These are phyloP conservation scores for Taiozyma sp. DNA, from an alignment of 1,139 yeast species.

Conservation along the genomic window DNA sequence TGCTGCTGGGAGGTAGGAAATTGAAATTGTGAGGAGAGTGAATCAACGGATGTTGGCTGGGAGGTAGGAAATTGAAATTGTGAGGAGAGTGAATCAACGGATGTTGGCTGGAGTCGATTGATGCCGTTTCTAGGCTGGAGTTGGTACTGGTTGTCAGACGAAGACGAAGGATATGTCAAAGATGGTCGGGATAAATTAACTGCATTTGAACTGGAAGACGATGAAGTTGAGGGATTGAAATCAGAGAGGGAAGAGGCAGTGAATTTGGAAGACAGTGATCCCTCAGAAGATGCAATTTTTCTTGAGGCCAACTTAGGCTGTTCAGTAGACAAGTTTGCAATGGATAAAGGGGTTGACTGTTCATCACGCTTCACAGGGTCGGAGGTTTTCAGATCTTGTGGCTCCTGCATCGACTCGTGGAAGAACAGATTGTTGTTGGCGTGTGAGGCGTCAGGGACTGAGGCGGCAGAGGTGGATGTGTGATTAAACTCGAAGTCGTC, in stretches of 20 bases:
- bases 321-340: background rate
- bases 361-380: background rate
- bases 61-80: background rate
- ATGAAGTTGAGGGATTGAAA: background rate
- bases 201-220: background rate
- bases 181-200: background rate
- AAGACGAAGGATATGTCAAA: background rate
- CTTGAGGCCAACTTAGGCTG: background rate
- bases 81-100: background rate
- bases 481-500: background rate
- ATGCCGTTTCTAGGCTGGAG: background rate
- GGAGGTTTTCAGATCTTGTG: background rate
- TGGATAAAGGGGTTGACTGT: background rate
- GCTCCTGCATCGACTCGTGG: background rate
- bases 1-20: background rate
- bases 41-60: background rate
- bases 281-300: background rate
- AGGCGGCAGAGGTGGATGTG: background rate
- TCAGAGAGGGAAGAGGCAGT: background rate
- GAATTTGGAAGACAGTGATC: background rate
- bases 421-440: background rate
- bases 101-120: background rate
- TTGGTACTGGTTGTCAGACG: background rate
- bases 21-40: background rate
- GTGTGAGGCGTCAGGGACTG: background rate